Conservation (phyloP, 768 basidiomycete species). For the Mycena belliarum region DNA sequence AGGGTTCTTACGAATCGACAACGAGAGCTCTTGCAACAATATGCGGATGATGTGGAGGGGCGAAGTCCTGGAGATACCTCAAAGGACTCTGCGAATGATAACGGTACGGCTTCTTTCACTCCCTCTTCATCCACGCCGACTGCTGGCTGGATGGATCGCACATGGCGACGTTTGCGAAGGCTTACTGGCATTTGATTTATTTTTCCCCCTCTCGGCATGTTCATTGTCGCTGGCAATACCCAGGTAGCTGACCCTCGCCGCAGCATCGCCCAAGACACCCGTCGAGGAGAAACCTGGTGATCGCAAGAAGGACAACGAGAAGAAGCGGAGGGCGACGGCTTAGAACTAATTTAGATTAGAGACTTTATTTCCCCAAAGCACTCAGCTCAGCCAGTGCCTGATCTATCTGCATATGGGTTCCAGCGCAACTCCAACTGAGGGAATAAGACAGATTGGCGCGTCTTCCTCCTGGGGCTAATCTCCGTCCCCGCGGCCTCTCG, state of each 20-base stretch:
- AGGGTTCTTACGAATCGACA: slow-evolving; percentile 86
- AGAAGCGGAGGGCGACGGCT: slow-evolving; percentile 54
- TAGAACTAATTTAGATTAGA: slow-evolving; percentile 21
- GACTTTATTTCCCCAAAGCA: slow-evolving; percentile 12
- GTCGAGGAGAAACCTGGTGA: slow-evolving; percentile 26
- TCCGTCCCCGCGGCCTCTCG: background rate
- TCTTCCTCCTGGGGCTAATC: background rate
- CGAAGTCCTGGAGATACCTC: slow-evolving; percentile 31
- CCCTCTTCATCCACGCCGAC: slow-evolving; percentile 50
- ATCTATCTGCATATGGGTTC: slow-evolving; percentile 10
- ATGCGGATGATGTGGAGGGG: slow-evolving; percentile 92
- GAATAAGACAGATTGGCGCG: background rate
- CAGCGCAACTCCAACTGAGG: background rate
- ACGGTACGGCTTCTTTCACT: slow-evolving; percentile 78
- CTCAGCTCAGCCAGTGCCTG: slow-evolving; percentile 16
- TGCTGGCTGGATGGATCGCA: slow-evolving; percentile 70
- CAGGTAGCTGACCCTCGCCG: slow-evolving; percentile 26
- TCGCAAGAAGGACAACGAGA: slow-evolving; percentile 43
- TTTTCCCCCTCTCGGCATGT: slow-evolving; percentile 50
- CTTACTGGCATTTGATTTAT: slow-evolving; percentile 67
- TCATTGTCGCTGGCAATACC: slow-evolving; percentile 33
- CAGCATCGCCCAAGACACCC: slow-evolving; percentile 24
- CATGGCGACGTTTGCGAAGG: slow-evolving; percentile 66
- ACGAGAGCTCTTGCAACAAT: slow-evolving; percentile 84
- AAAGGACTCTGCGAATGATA: slow-evolving; percentile 41